Evolutionary conservation across 345 rosid genomes (phyloP).

Genomic region (Angophora floribunda): DNA sequence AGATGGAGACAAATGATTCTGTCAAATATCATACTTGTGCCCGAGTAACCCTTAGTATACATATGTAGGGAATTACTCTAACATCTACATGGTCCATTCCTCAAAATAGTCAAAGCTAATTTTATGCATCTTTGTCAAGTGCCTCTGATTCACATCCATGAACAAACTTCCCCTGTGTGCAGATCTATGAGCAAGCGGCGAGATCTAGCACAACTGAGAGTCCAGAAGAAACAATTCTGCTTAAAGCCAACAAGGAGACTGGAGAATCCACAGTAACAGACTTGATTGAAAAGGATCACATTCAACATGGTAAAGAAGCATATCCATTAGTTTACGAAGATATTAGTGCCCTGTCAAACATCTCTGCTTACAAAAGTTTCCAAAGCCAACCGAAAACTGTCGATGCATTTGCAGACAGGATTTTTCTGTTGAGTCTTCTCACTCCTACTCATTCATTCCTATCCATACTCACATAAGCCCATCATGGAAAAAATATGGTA

Average conservation of each 20-base stretch:
- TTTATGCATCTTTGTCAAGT: not conserved
- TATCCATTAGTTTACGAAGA: not conserved
- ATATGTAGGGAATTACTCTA: not conserved
- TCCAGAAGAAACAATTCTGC: not conserved
- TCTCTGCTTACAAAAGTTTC: not conserved
- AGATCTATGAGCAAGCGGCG: not conserved
- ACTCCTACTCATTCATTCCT: not conserved
- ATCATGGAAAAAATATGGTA: not conserved
- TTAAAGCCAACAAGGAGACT: not conserved
- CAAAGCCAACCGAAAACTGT: not conserved
- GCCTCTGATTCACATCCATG: not conserved
- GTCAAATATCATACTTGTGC: not conserved
- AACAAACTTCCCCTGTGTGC: not conserved
- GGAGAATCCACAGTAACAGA: not conserved
- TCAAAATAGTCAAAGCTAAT: not conserved
- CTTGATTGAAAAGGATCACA: not conserved
- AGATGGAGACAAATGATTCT: not conserved
- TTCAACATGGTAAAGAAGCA: not conserved
- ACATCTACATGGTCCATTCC: not conserved
- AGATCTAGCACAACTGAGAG: not conserved
- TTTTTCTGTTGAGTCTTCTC: not conserved
- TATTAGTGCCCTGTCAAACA: not conserved
- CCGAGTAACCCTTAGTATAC: not conserved
- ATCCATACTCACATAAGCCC: not conserved
- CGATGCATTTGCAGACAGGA: not conserved